These are phyloP conservation scores for Lentinula sp. DNA, from an alignment of 768 basidiomycete genomes.

Conservation along the genomic window DNA sequence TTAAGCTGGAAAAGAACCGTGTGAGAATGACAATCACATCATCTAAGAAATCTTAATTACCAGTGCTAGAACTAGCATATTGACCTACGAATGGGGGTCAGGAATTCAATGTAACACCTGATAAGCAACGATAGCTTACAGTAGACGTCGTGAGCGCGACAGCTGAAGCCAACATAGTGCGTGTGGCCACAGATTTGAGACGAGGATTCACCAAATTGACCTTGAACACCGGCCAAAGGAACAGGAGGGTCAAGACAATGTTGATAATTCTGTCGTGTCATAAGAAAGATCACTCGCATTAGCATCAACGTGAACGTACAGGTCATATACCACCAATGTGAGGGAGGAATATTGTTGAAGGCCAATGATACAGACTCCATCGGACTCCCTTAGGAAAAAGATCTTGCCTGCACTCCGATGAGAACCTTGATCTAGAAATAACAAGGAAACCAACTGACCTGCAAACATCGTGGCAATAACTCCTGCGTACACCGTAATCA, in stretches of 20 bases:
- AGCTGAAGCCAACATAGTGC: not conserved
- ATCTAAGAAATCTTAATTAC: not conserved
- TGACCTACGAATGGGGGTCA: not conserved
- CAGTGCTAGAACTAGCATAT: not conserved
- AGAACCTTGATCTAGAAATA: not conserved
- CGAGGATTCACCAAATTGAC: not conserved
- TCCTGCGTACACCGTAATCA: not conserved
- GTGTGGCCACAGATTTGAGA: not conserved
- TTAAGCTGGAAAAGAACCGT: not conserved
- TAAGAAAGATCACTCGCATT: not conserved
- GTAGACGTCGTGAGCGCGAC: conserved; percentile 1
- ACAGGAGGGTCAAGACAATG: not conserved
- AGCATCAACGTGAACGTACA: not conserved
- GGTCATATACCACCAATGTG: not conserved
- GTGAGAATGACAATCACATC: not conserved
- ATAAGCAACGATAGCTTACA: not conserved
- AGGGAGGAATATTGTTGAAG: not conserved
- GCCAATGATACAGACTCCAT: not conserved
- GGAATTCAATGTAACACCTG: not conserved
- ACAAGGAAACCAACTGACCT: not conserved
- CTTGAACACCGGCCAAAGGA: conserved; percentile 2
- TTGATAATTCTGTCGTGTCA: not conserved
- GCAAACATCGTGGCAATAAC: not conserved
- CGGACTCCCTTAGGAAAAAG: not conserved
- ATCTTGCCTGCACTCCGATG: not conserved